Base-by-base conservation (phyloP, 2,329 filamentous ascomycete genomes). In the Pestalotiopsis sp. region DNA sequence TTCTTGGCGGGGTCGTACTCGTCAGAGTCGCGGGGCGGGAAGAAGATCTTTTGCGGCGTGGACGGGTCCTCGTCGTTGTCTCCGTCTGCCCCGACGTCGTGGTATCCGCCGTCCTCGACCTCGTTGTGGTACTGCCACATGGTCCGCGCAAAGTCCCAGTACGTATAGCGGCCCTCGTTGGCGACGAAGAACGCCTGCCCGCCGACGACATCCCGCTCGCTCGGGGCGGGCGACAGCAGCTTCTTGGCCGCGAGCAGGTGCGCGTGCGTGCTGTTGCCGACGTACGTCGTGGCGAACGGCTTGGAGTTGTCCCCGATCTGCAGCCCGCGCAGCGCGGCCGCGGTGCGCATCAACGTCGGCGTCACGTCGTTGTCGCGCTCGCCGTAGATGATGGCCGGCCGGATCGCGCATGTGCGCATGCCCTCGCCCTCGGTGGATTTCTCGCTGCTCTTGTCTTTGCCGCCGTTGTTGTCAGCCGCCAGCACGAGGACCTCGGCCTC, bases 321-420 rank as follows among this genome's bases (percentile, higher is more conserved):
- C 27, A 66, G 20, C 9, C 56, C 56, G 27, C 56, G 27, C 36
- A 45, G 17, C 17, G 20, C 25, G 12, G n/a, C 13, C 2, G 59
- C 59, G 2, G 49, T 60, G 13, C 45, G 64, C 27, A 59, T 66
- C 2, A 45, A n/a, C 2, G 58, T 39, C n/a, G 52, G 39, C 36
- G 64, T 59, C 31, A 66, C 56, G 20, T 66, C 64, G 52, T 25
- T 66, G 56, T 66, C 64, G 14, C 56, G 56, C 56, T 66, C 64
- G 52, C 64, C 64, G 12, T 66, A 31, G 12, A 66, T 36, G 52
- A 31, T 36, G n/a, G 27, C 5, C 14, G 56, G 52, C 12, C 64
- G 52, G 56, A 66, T 25, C n/a, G 64, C n/a, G 6, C 52, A 59
- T 2, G 64, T 66, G 23, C 64, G 52, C 64, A 61, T 66, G 14